Percentiles rank a stretch among this genome's conserved stretches.
These are phyloP conservation scores for Physcomitrellopsis africana DNA, from an alignment of 225 moss, liverwort and hornwort species.

Conservation along the genomic window DNA sequence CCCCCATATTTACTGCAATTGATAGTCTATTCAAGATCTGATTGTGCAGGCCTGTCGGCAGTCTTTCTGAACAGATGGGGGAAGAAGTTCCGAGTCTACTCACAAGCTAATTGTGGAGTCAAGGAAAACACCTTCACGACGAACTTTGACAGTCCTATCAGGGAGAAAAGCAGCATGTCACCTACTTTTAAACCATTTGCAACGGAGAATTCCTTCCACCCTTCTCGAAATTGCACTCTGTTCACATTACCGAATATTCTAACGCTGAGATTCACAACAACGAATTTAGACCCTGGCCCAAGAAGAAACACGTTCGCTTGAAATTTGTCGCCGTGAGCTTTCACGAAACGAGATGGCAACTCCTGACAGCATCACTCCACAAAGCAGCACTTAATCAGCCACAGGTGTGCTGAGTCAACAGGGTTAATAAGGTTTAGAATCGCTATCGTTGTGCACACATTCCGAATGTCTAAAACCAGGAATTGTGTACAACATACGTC, in stretches of 20 bases:
- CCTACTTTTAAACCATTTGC: slow-evolving; percentile 31
- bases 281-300: slow-evolving; percentile 19
- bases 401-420: too few species aligned
- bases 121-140: slow-evolving; percentile 22
- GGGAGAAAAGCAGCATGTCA: slow-evolving; percentile 31
- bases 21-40: too few species aligned
- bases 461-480: neutral
- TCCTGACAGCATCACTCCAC: slow-evolving; percentile 21
- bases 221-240: slow-evolving; percentile 31
- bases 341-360: slow-evolving; percentile 27
- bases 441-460: too few species aligned
- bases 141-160: slow-evolving; percentile 32
- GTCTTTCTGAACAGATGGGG: neutral
- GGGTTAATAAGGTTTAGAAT: too few species aligned
- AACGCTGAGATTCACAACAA: slow-evolving; percentile 22
- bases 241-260: neutral
- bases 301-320: slow-evolving; percentile 21
- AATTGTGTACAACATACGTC: neutral
- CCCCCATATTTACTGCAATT: too few species aligned
- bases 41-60: too few species aligned
- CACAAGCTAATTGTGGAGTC: neutral
- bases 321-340: slow-evolving; percentile 31
- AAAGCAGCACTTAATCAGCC: too few species aligned
- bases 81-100: neutral
- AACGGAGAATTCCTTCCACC: slow-evolving; percentile 22